phyloP scores from a whole-genome alignment of 768 basidiomycete genomes.

The Lactarius hatsudake region DNA sequence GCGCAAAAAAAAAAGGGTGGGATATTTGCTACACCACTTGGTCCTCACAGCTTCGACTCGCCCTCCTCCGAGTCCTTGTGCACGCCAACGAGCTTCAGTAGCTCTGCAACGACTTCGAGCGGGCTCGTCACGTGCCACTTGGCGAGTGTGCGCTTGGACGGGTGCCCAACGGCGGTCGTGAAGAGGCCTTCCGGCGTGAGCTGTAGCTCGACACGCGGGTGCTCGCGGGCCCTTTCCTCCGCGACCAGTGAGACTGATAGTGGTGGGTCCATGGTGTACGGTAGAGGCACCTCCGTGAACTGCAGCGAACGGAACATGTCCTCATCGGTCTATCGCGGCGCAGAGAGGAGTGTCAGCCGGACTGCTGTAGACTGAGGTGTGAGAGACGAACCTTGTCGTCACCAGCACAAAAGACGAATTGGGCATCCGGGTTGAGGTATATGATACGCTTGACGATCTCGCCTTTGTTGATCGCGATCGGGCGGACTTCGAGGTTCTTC shows the following conservation, averaged over 20 bases:
- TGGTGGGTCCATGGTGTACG: conserved; percentile 49
- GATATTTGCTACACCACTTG: neutral
- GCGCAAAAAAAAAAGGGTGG: neutral
- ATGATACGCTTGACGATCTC: conserved; percentile 96
- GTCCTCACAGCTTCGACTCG: conserved; percentile 6
- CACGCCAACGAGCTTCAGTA: conserved; percentile 57
- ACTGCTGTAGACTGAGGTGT: neutral
- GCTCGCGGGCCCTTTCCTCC: conserved; percentile 33
- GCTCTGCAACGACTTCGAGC: conserved; percentile 78
- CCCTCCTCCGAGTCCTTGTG: conserved; percentile 8
- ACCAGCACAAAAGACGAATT: conserved; percentile 96
- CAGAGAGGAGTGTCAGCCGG: neutral
- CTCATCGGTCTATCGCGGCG: conserved; percentile 74
- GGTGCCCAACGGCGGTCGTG: conserved; percentile 91
- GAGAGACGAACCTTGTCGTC: conserved; percentile 78
- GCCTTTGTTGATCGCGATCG: conserved; percentile 95
- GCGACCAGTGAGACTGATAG: conserved; percentile 45
- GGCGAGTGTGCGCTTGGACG: conserved; percentile 85
- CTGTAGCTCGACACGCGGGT: conserved; percentile 53
- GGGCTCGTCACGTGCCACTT: conserved; percentile 91
- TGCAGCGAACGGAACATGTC: conserved; percentile 96
- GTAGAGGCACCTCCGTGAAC: conserved; percentile 41
- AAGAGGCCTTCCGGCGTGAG: conserved; percentile 73
- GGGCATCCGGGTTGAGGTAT: conserved; percentile 90
- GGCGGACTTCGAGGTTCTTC: conserved; percentile 97